phyloP scores from a whole-genome alignment of 805 yeast species.

The Wickerhamiella azymoides region DNA sequence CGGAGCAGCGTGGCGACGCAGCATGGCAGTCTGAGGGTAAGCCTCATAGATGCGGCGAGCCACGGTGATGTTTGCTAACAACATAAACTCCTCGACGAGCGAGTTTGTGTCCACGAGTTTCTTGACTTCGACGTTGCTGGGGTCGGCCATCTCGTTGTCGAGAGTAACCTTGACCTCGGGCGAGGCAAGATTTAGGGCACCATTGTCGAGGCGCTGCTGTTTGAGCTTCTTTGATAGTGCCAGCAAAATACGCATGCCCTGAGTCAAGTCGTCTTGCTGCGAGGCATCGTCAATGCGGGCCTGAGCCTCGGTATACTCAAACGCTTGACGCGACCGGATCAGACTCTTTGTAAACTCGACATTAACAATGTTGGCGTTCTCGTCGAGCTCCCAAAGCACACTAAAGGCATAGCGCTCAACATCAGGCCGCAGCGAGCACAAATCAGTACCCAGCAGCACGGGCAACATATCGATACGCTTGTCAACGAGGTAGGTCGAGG shows the following conservation, averaged over 20 bases:
- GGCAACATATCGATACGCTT: slow-evolving; percentile 99
- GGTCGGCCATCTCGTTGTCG: slow-evolving; percentile 96
- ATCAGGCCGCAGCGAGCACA: slow-evolving; percentile 88
- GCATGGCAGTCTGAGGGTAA: slow-evolving; percentile 95
- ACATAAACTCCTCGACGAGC: slow-evolving; percentile 94
- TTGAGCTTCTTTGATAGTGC: slow-evolving; percentile 70
- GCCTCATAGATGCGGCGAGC: slow-evolving; percentile 86
- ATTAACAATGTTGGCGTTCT: slow-evolving; percentile 67
- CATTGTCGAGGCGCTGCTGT: slow-evolving; percentile 78
- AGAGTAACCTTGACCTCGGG: slow-evolving; percentile 96
- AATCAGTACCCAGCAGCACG: slow-evolving; percentile 81
- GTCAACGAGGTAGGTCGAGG: slow-evolving; percentile 92
- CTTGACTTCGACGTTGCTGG: slow-evolving; percentile 88
- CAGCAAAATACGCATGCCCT: slow-evolving; percentile 75
- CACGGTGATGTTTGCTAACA: slow-evolving; percentile 90
- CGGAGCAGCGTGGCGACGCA: slow-evolving; percentile 96
- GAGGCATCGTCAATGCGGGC: slow-evolving; percentile 66
- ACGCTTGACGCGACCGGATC: slow-evolving; percentile 83
- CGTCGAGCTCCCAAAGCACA: slow-evolving; percentile 88
- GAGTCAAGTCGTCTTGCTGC: slow-evolving; percentile 70
- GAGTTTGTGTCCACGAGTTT: slow-evolving; percentile 83
- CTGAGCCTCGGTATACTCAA: slow-evolving; percentile 90
- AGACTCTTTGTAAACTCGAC: slow-evolving; percentile 76
- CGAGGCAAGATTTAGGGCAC: slow-evolving; percentile 91
- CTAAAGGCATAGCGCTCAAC: slow-evolving; percentile 95